phyloP scores from a whole-genome alignment of 2,329 filamentous ascomycete species.

The Nigrograna mackinnonii region DNA sequence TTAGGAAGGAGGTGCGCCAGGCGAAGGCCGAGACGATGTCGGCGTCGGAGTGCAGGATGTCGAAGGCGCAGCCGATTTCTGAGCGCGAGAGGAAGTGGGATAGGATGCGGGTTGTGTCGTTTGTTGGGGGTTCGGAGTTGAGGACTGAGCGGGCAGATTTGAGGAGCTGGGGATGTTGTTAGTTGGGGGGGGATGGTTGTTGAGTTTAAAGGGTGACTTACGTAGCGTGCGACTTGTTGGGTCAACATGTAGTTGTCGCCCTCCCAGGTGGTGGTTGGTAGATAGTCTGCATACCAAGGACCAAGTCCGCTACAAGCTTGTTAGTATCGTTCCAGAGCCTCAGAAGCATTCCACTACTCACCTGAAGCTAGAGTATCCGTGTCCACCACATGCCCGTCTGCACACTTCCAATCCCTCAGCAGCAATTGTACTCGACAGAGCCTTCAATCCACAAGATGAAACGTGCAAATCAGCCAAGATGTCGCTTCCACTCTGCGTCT shows the following conservation, averaged over 20 bases:
- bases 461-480: constrained; percentile 75
- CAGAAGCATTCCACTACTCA: constrained; percentile 3
- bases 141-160: constrained; percentile 74
- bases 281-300: constrained; percentile 73
- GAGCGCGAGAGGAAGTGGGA: constrained; percentile 65
- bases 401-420: constrained; percentile 76
- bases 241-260: constrained; percentile 84
- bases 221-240: constrained; percentile 76
- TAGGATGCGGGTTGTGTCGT: constrained; percentile 71
- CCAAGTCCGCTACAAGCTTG: constrained; percentile 64
- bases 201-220: constrained; percentile 37
- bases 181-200: constrained; percentile 1
- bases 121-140: constrained; percentile 64
- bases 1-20: constrained; percentile 74
- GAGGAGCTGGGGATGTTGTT: constrained; percentile 54
- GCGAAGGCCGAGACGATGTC: constrained; percentile 76
- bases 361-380: constrained; percentile 73
- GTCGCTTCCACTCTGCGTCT: constrained; percentile 67
- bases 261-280: constrained; percentile 74
- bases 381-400: constrained; percentile 75
- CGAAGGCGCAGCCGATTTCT: constrained; percentile 74
- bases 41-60: constrained; percentile 70
- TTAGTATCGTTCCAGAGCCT: background rate
- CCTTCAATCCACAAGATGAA: constrained; percentile 76
- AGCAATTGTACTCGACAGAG: constrained; percentile 71